Base-by-base conservation (phyloP, 192 early-diverging fungal species). In the Dispira parvispora region DNA sequence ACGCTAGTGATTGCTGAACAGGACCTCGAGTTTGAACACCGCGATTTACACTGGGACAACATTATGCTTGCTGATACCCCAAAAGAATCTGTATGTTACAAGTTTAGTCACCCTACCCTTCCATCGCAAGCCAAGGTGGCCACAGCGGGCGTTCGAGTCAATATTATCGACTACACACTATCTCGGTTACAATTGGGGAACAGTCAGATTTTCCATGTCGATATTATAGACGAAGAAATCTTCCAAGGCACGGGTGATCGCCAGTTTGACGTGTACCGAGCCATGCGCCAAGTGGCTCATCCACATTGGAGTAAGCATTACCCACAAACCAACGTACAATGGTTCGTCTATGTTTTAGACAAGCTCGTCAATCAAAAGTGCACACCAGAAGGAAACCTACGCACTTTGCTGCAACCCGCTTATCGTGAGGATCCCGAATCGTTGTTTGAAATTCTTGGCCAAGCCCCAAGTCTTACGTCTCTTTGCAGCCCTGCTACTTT, bases 1-100 rank as follows among this genome's bases (percentile, higher is more conserved):
- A 71, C 84, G 18, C 63, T 85, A 72, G 71, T 80, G 45, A 63
- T 75, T 64, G 77, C 78, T 43, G 71, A 85, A 71, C 65, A 81
- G 63, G 69, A 72, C 52, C 74, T 68, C 47, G 65, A 67, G 27
- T 81, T 84, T 49, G 72, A 87, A 72, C 85, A 87, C 62, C 80
- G 85, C 20, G 85, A 87, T 58, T 63, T 87, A 47, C 85, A 87
- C 66, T 85, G 82, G 85, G 85, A 82, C 28, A 87, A 87, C 65
- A 76, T 87, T 25, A 74, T 85, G 66, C 76, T 87, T 18, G 69
- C 75, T 3, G 71, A n/a, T 69, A 73, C 53, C 56, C 52, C 3
- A 68, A 68, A 5, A 18, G 38, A 27, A 50, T 66, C 32, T 46
- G 25, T 16, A 23, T 26, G 10, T 20, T 69, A 28, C 25, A 45